phyloP scores from a whole-genome alignment of 805 yeast species.

The Cyberlindnera japonica region DNA sequence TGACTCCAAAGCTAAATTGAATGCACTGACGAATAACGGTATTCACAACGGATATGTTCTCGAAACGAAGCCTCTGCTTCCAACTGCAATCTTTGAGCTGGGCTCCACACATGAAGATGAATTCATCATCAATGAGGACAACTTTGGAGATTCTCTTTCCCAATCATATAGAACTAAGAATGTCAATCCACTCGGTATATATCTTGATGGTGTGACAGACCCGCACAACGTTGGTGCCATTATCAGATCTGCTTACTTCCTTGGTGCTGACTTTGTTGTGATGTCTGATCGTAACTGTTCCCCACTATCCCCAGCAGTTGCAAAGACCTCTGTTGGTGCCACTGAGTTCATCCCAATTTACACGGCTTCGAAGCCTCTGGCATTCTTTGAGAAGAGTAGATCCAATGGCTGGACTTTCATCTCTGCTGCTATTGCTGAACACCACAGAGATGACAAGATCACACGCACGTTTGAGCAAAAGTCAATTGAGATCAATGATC shows the following conservation, averaged over 20 bases:
- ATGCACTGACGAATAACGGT: conserved; percentile 57
- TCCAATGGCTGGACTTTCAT: conserved; percentile 66
- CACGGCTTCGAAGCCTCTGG: conserved; percentile 52
- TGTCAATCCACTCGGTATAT: conserved; percentile 63
- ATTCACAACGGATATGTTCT: conserved; percentile 80
- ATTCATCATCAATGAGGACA: conserved; percentile 24
- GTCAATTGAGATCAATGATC: conserved; percentile 37
- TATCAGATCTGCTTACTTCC: conserved; percentile 70
- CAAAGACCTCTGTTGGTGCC: conserved; percentile 83
- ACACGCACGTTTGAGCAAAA: conserved; percentile 30
- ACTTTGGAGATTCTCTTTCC: conserved; percentile 26
- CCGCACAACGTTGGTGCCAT: conserved; percentile 89
- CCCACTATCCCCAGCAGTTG: conserved; percentile 69
- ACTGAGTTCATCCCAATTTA: conserved; percentile 67
- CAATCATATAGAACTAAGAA: conserved; percentile 22
- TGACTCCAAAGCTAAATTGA: conserved; percentile 44
- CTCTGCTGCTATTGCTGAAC: conserved; percentile 46
- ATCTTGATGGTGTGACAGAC: conserved; percentile 75
- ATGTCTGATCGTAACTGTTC: conserved; percentile 70
- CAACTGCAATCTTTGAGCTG: conserved; percentile 29
- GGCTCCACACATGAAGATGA: conserved; percentile 18
- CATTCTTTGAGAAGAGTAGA: conserved; percentile 54
- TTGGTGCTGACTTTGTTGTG: conserved; percentile 79
- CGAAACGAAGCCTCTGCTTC: conserved; percentile 53
- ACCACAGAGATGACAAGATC: conserved; percentile 31